These are phyloP conservation scores for Hanseniaspora valbyensis DNA, from an alignment of 805 yeast species.

Conservation along the genomic window DNA sequence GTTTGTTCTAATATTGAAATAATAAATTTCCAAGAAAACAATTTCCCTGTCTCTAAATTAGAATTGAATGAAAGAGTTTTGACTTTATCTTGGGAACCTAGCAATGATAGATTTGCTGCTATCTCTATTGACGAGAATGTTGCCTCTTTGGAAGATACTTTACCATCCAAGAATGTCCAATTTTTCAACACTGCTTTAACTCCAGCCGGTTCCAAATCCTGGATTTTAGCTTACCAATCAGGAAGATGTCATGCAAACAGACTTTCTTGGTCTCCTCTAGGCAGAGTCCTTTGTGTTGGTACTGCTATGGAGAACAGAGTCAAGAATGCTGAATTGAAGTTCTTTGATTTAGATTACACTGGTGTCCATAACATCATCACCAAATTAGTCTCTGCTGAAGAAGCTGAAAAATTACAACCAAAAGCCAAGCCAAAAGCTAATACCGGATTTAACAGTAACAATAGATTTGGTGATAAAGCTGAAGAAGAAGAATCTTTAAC, in stretches of 20 bases:
- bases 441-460: too few species aligned
- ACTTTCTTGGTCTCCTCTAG: slow-evolving; percentile 82
- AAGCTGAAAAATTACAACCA: slow-evolving; percentile 4
- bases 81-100: slow-evolving; percentile 94
- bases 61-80: slow-evolving; percentile 84
- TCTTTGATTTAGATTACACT: slow-evolving; percentile 76
- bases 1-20: slow-evolving; percentile 84
- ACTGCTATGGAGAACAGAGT: slow-evolving; percentile 34
- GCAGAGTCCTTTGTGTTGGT: slow-evolving; percentile 63
- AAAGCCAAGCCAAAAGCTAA: slow-evolving; percentile 35
- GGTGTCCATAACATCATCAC: slow-evolving; percentile 36
- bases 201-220: slow-evolving; percentile 35
- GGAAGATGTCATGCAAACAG: slow-evolving; percentile 59
- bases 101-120: slow-evolving; percentile 72
- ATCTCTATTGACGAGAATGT: slow-evolving; percentile 50
- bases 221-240: slow-evolving; percentile 49
- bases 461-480: too few species aligned
- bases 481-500: slow-evolving; percentile 28
- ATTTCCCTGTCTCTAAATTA: slow-evolving; percentile 86
- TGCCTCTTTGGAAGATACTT: slow-evolving; percentile 45
- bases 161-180: slow-evolving; percentile 52
- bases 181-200: slow-evolving; percentile 46
- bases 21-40: slow-evolving; percentile 76
- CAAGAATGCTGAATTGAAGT: slow-evolving; percentile 58
- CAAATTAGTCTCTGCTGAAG: slow-evolving; percentile 15